Percentiles rank a stretch among this genome's conserved stretches.
Evolutionary conservation across 2,329 filamentous ascomycete species (phyloP).

Genomic region (Fusarium fujikuroi): DNA sequence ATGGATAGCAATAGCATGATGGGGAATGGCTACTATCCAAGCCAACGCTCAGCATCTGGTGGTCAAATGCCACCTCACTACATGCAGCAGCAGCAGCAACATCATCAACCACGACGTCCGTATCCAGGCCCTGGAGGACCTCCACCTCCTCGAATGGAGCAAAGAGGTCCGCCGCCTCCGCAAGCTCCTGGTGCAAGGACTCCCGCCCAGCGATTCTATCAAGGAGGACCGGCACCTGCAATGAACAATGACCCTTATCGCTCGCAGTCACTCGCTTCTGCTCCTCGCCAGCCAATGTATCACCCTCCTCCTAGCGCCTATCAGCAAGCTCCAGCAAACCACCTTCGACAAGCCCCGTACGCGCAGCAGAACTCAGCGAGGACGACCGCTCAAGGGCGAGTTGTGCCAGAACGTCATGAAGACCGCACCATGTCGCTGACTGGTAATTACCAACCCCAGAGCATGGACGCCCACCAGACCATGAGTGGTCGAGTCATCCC

Average conservation of each 20-base stretch:
- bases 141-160: conserved; percentile 74
- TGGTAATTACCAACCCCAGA: conserved; percentile 73
- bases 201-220: conserved; percentile 69
- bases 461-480: conserved; percentile 85
- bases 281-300: conserved; percentile 78
- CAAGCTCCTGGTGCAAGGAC: conserved; percentile 53
- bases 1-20: conserved; percentile 53
- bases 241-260: conserved; percentile 87
- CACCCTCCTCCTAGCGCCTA: conserved; percentile 70
- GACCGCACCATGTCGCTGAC: conserved; percentile 98
- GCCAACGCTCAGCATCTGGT: conserved; percentile 62
- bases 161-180: conserved; percentile 62
- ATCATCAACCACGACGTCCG: conserved; percentile 56
- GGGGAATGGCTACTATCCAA: conserved; percentile 64
- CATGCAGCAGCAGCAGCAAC: conserved; percentile 58
- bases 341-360: conserved; percentile 80
- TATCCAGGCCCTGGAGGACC: conserved; percentile 55
- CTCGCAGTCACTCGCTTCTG: conserved; percentile 90
- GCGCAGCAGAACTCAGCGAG: conserved; percentile 73
- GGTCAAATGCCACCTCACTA: conserved; percentile 59
- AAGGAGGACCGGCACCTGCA: conserved; percentile 67
- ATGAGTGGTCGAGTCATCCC: conserved; percentile 95
- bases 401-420: conserved; percentile 91
- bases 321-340: conserved; percentile 74
- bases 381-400: conserved; percentile 89